Base-by-base conservation (phyloP, 2,329 filamentous ascomycete genomes). In the Pseudohalonectria lignicola region DNA sequence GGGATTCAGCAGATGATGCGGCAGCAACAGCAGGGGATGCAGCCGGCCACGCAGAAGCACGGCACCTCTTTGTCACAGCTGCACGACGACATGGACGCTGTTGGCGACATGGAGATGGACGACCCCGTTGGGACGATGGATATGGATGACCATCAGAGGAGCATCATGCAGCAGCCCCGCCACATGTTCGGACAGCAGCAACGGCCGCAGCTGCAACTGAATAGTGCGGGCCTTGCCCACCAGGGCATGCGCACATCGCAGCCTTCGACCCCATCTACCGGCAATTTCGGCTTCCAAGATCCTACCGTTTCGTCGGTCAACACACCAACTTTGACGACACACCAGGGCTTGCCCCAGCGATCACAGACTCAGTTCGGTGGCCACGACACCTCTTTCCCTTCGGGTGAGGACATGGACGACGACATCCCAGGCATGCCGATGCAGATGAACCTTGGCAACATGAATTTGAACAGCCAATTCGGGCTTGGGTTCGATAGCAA, bases 41-140 rank as follows among this genome's bases (percentile, higher is more conserved):
- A 39, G 28, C 18, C 37, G 11, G 34, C 39, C 5, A 43, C 43
- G 21, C 49, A 52, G 19, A 51, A 48, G 21, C 47, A 47, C 30
- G 46, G 43, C 4, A 41, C 49, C 16, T 41, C 49, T 19, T 39
- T 66, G 40, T 59, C 59, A 7, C 60, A 64, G 39, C 60, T 72
- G 52, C 61, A 61, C 41, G 66, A 81, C 42, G 82, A 94, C 43
- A 78, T 94, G 67, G 88, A 94, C 52, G 78, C 85, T 15, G 76
- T 93, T 21, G 87, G 86, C 37, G 86, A 94, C 53, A 95, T 96
- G 90, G 90, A 96, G 53, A 84, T 96, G 81, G 90, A 96, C 53
- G 87, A 94, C 49, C 74, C 79, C 7, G 69, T 84, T 35, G 79
- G 76, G 4, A 64, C 69, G 37, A 73, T 80, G 71, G 76, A 81